phyloP scores from a whole-genome alignment of 805 yeast species.

The Myxozyma lipomycoides region DNA sequence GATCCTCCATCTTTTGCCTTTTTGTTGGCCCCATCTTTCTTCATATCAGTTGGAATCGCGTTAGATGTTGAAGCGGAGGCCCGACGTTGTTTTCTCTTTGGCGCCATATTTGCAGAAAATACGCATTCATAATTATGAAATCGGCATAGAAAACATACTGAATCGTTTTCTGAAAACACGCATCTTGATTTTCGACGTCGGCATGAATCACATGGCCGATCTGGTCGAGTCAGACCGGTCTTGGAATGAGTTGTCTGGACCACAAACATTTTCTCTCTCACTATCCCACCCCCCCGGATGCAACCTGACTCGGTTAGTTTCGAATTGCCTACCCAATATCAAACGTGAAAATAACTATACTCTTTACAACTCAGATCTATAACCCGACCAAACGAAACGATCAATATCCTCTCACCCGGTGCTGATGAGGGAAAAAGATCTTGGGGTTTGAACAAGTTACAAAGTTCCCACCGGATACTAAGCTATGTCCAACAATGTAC shows the following conservation, averaged over 20 bases:
- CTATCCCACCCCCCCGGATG: too few species aligned
- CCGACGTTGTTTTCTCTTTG: constrained; percentile 20
- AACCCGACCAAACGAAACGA: too few species aligned
- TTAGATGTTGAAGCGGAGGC: constrained; percentile 8
- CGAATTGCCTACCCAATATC: too few species aligned
- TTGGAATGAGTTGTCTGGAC: constrained; percentile 29
- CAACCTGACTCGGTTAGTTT: too few species aligned
- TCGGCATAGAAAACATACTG: constrained; percentile 27
- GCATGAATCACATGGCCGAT: constrained; percentile 29
- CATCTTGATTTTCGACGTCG: constrained; percentile 28
- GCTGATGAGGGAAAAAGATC: too few species aligned
- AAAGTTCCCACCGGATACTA: too few species aligned
- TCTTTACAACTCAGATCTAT: too few species aligned
- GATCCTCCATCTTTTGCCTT: constrained; percentile 2
- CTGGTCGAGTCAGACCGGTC: constrained; percentile 28
- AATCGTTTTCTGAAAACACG: constrained; percentile 27
- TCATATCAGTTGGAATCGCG: background rate
- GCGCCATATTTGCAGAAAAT: constrained; percentile 26
- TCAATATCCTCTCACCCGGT: too few species aligned
- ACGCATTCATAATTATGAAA: constrained; percentile 30
- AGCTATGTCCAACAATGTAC: too few species aligned
- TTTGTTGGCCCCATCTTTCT: too few species aligned
- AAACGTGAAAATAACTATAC: too few species aligned
- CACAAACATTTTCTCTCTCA: constrained; percentile 15
- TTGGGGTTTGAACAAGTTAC: too few species aligned